These are phyloP conservation scores for Erythrophleum fordii DNA, from an alignment of 306 rosid genomes.

Conservation along the genomic window DNA sequence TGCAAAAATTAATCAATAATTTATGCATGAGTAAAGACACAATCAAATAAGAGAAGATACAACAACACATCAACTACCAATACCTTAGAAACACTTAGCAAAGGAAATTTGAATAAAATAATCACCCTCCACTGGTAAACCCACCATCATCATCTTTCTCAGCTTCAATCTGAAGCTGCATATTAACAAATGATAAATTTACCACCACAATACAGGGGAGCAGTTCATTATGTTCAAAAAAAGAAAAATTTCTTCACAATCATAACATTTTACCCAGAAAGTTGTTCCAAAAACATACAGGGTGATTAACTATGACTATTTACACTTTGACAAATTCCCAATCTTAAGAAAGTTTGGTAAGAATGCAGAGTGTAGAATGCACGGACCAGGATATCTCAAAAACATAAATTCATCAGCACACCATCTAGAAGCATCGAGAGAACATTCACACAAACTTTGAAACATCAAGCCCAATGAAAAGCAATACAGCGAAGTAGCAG, in stretches of 20 bases:
- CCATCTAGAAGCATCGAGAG: background rate
- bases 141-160: conserved; percentile 51
- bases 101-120: conserved; percentile 1
- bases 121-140: conserved; percentile 59
- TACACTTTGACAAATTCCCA: background rate
- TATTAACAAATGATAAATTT: background rate
- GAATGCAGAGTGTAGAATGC: background rate
- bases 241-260: background rate
- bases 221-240: background rate
- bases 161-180: background rate
- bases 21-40: conserved; percentile 13
- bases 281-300: background rate
- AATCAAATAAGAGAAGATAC: conserved; percentile 19
- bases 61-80: background rate
- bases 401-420: background rate
- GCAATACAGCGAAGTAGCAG: background rate
- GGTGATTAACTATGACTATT: background rate
- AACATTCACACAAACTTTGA: background rate
- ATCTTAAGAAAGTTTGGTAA: background rate
- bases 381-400: conserved; percentile 7
- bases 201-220: background rate
- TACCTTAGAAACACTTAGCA: conserved; percentile 20
- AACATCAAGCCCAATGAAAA: conserved; percentile 23
- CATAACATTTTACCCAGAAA: background rate
- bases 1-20: background rate